phyloP scores from a whole-genome alignment of 768 basidiomycete genomes.

The Suillus plorans region DNA sequence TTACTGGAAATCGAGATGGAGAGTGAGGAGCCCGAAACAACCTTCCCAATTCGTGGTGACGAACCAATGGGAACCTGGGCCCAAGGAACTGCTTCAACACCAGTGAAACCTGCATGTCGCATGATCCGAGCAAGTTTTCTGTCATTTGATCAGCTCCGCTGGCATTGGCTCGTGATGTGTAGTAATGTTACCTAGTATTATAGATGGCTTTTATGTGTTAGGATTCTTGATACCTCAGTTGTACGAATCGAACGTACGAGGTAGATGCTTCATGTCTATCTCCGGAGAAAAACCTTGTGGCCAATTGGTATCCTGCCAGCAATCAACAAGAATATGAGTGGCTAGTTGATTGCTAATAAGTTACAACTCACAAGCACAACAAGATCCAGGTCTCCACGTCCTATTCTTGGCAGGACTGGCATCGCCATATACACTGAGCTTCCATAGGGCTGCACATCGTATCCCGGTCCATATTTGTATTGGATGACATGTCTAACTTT shows the following conservation, averaged over 20 bases:
- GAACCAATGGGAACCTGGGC: constrained; percentile 47
- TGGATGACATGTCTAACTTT: constrained; percentile 18
- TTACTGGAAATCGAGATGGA: constrained; percentile 39
- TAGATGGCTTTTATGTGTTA: constrained; percentile 28
- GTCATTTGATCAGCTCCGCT: constrained; percentile 1
- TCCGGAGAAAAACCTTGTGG: constrained; percentile 30
- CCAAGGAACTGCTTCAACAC: constrained; percentile 27
- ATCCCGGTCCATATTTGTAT: constrained; percentile 31
- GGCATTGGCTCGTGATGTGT: background rate
- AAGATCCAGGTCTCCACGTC: constrained; percentile 48
- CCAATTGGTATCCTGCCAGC: constrained; percentile 31
- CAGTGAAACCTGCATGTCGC: constrained; percentile 33
- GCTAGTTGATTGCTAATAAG: constrained; percentile 13
- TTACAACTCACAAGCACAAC: constrained; percentile 51
- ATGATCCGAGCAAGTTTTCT: constrained; percentile 35
- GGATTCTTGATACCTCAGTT: background rate
- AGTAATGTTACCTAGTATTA: constrained; percentile 24
- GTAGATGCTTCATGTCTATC: constrained; percentile 24
- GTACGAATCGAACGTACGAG: constrained; percentile 22
- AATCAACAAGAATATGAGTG: constrained; percentile 4
- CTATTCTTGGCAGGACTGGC: background rate
- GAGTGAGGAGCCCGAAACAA: constrained; percentile 2
- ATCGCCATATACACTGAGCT: constrained; percentile 45
- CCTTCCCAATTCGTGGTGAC: constrained; percentile 5
- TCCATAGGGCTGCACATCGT: constrained; percentile 44